Evolutionary conservation across 2,329 filamentous ascomycete species (phyloP).

Genomic region (Sarocladium kiliense): DNA sequence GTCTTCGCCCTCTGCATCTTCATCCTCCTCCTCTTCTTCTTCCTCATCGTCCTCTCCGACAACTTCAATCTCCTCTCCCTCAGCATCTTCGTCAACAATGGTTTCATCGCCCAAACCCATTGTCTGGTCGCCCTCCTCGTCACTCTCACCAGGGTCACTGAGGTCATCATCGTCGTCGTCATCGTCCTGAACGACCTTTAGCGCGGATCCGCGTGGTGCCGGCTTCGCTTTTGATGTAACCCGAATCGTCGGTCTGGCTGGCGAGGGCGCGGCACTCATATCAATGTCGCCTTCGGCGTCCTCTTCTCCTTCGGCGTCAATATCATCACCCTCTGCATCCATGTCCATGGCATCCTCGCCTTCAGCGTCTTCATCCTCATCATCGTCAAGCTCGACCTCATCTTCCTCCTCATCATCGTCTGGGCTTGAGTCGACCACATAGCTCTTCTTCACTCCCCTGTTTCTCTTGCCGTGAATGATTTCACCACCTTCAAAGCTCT

Average conservation of each 20-base stretch:
- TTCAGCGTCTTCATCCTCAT: conserved; percentile 31
- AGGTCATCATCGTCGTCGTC: conserved; percentile 49
- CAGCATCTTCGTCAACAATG: conserved; percentile 42
- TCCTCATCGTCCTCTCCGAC: conserved; percentile 35
- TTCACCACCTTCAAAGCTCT: conserved; percentile 38
- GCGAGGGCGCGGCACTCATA: conserved; percentile 32
- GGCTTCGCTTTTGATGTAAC: conserved; percentile 36
- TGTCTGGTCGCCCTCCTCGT: conserved; percentile 31
- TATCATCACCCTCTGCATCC: conserved; percentile 35
- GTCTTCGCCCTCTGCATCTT: conserved; percentile 30
- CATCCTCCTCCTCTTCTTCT: conserved; percentile 33
- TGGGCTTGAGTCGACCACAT: conserved; percentile 51
- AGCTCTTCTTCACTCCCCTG: conserved; percentile 53
- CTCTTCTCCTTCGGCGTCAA: conserved; percentile 36
- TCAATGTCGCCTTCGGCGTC: conserved; percentile 39
- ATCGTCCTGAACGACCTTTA: conserved; percentile 32
- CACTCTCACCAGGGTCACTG: conserved; percentile 48
- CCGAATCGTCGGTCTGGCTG: conserved; percentile 35
- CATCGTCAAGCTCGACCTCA: conserved; percentile 29
- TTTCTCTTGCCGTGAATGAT: conserved; percentile 47
- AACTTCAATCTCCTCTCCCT: conserved; percentile 39
- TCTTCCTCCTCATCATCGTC: conserved; percentile 40
- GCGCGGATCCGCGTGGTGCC: conserved; percentile 25
- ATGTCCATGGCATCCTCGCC: conserved; percentile 28
- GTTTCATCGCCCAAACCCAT: conserved; percentile 39